Percentiles rank a stretch among this genome's conserved stretches.
These are phyloP conservation scores for Leucaena leucocephala DNA, from an alignment of 306 rosid species.

Conservation along the genomic window DNA sequence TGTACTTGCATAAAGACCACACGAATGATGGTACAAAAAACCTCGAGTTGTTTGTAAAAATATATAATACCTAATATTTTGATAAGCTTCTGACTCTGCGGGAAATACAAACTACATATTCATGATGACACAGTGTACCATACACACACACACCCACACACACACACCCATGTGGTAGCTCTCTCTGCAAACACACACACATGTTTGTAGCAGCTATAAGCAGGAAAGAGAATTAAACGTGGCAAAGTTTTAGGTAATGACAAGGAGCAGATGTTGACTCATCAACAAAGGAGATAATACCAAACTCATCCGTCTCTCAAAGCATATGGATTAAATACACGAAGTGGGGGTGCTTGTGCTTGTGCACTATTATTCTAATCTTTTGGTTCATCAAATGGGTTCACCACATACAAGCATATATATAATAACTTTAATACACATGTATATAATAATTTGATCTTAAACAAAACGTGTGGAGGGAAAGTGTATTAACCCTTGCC, in stretches of 20 bases:
- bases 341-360: constrained; percentile 58
- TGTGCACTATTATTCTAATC: constrained; percentile 39
- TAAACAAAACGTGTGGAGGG: constrained; percentile 36
- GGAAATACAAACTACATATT: not conserved
- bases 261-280: constrained; percentile 88
- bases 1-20: not conserved
- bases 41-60: not conserved
- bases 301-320: constrained; percentile 70
- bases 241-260: constrained; percentile 87
- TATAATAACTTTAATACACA: not conserved
- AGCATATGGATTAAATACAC: constrained; percentile 40
- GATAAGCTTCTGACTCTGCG: not conserved
- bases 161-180: not conserved
- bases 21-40: constrained; percentile 6
- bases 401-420: constrained; percentile 27
- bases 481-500: not conserved
- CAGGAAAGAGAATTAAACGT: constrained; percentile 45
- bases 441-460: not conserved
- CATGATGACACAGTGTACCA: constrained; percentile 27
- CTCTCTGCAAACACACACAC: not conserved
- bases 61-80: not conserved
- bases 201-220: constrained; percentile 42
- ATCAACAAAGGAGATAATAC: constrained; percentile 79
- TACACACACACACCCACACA: no score
- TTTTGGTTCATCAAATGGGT: constrained; percentile 71